These are phyloP conservation scores for Phanerodontia chrysosporium DNA, from an alignment of 768 basidiomycete genomes.

Conservation along the genomic window DNA sequence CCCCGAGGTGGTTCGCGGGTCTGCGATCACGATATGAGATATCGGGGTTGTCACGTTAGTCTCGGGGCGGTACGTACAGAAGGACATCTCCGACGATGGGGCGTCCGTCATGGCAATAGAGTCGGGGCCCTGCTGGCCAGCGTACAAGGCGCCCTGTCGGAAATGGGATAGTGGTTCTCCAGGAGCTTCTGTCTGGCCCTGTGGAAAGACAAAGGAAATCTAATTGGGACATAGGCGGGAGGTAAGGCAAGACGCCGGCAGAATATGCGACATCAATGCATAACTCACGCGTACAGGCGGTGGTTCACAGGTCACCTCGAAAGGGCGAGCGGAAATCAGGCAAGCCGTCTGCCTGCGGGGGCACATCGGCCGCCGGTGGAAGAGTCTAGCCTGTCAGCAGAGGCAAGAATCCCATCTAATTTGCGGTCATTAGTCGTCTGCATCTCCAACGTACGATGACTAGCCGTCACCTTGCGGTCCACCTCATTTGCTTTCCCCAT, in stretches of 20 bases:
- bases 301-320: not conserved
- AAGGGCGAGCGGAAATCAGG: not conserved
- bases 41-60: not conserved
- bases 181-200: not conserved
- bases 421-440: too few species aligned
- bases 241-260: not conserved
- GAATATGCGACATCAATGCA: not conserved
- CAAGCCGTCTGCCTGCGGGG: too few species aligned
- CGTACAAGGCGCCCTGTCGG: not conserved
- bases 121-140: not conserved
- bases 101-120: too few species aligned
- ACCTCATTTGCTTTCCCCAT: too few species aligned
- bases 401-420: too few species aligned
- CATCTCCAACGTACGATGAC: too few species aligned
- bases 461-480: too few species aligned
- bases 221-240: not conserved
- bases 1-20: not conserved
- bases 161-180: not conserved
- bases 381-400: too few species aligned
- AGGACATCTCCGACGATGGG: not conserved
- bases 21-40: too few species aligned
- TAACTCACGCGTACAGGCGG: not conserved
- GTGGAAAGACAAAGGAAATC: not conserved
- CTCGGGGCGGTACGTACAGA: not conserved
- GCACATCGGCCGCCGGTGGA: too few species aligned